A percentile compares a stretch with the other conserved stretches of the same genome.
phyloP scores from a whole-genome alignment of 495 filamentous ascomycete genomes.

The Melanomma pulvis-pyrius region DNA sequence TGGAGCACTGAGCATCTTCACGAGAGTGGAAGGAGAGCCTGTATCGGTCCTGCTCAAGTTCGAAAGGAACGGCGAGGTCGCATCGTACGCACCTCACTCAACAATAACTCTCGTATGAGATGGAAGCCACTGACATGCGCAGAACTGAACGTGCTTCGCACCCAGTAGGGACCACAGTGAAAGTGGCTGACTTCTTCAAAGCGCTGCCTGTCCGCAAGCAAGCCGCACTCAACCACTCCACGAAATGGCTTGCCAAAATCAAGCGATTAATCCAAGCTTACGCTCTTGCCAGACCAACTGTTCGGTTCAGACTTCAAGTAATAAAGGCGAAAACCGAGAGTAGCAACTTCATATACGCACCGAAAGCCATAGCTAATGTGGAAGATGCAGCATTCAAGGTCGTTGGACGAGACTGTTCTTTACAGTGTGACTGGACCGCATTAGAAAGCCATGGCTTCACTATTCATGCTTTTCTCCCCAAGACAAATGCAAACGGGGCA shows the following conservation, averaged over 20 bases:
- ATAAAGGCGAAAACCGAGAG: constrained; percentile 64
- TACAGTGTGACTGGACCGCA: constrained; percentile 53
- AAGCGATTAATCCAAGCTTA: constrained; percentile 74
- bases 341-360: constrained; percentile 72
- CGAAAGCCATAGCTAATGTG: constrained; percentile 55
- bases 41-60: constrained; percentile 61
- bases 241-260: constrained; percentile 65
- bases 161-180: constrained; percentile 79
- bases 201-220: constrained; percentile 75
- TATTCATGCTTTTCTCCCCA: constrained; percentile 65
- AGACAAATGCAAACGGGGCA: constrained; percentile 52
- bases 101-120: neutral
- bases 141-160: constrained; percentile 57
- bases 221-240: constrained; percentile 60
- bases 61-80: constrained; percentile 55
- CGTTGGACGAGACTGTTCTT: constrained; percentile 66
- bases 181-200: constrained; percentile 67
- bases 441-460: constrained; percentile 44
- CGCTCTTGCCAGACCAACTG: constrained; percentile 67
- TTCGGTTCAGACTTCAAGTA: constrained; percentile 69
- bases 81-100: constrained; percentile 43
- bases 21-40: constrained; percentile 69
- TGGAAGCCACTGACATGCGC: constrained; percentile 5
- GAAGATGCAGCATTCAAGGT: constrained; percentile 71
- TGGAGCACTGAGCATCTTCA: constrained; percentile 65